These are phyloP conservation scores for Sarocladiaceae sp. DNA, from an alignment of 2,329 filamentous ascomycete species.

Conservation along the genomic window DNA sequence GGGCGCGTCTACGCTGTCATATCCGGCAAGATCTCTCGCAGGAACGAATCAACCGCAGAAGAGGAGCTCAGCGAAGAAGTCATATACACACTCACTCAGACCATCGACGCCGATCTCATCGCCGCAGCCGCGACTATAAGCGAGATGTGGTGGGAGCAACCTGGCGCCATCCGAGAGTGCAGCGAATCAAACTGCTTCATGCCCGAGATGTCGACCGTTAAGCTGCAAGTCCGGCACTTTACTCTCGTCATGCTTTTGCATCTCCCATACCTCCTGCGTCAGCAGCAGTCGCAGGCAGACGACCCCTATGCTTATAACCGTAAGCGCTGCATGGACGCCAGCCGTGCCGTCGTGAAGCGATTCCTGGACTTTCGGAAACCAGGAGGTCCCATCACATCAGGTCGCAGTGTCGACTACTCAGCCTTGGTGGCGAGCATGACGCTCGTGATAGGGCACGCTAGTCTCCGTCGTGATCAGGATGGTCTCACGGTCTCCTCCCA, in stretches of 20 bases:
- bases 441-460: neutral
- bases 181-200: conserved; percentile 11
- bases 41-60: conserved; percentile 31
- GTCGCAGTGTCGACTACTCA: neutral
- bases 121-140: conserved; percentile 34
- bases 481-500: neutral
- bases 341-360: conserved; percentile 41
- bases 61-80: conserved; percentile 14
- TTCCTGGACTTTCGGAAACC: conserved; percentile 40
- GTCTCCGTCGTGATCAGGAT: neutral
- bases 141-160: conserved; percentile 40
- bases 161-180: conserved; percentile 11
- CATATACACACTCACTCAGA: conserved; percentile 32
- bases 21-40: conserved; percentile 38
- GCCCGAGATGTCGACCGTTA: conserved; percentile 24
- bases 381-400: neutral
- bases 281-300: conserved; percentile 28
- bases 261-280: conserved; percentile 43
- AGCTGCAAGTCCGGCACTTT: conserved; percentile 45
- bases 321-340: conserved; percentile 38
- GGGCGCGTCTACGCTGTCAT: conserved; percentile 38
- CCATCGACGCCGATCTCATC: conserved; percentile 42
- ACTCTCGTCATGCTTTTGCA: conserved; percentile 46
- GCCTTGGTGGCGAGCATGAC: neutral
- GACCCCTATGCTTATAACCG: conserved; percentile 41